phyloP scores from a whole-genome alignment of 257 asterid genomes.

The Rhazya stricta region DNA sequence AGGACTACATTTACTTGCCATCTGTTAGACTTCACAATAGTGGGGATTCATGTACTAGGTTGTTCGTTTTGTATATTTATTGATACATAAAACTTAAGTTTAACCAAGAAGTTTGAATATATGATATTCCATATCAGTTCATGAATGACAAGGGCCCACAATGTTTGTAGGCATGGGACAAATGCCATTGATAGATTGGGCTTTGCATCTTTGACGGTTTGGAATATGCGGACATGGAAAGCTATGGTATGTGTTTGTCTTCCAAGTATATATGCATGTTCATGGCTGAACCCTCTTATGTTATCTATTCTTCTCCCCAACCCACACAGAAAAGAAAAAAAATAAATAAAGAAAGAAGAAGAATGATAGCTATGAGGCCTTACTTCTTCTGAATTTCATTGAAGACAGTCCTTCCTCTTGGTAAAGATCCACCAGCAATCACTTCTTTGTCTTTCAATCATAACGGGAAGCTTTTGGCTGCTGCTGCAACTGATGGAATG shows the following conservation, averaged over 20 bases:
- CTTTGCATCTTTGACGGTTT: slow-evolving; percentile 84
- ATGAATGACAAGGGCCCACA: slow-evolving; percentile 7
- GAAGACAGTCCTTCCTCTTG: slow-evolving; percentile 99
- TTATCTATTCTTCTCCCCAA: slow-evolving; percentile 15
- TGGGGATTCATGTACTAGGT: neutral
- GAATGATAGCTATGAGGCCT: slow-evolving; percentile 30
- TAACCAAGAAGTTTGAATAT: neutral
- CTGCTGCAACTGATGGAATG: slow-evolving; percentile 97
- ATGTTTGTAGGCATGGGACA: slow-evolving; percentile 58
- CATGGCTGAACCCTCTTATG: slow-evolving; percentile 16
- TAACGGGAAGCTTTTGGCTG: slow-evolving; percentile 97
- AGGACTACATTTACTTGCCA: neutral
- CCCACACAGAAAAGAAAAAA: neutral
- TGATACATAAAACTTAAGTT: neutral
- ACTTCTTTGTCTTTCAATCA: slow-evolving; percentile 91
- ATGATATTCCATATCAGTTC: neutral
- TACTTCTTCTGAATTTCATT: slow-evolving; percentile 44
- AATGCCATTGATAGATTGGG: slow-evolving; percentile 57
- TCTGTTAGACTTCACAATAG: neutral
- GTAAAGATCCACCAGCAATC: slow-evolving; percentile 95
- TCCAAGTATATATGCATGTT: slow-evolving; percentile 18
- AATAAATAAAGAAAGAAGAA: too few relatives aligned
- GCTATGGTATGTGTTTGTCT: slow-evolving; percentile 66
- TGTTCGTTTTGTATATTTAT: neutral
- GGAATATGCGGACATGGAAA: slow-evolving; percentile 99